Conservation (phyloP, 2,329 filamentous ascomycete genomes). For the Lecanoromycetidae sp. region DNA sequence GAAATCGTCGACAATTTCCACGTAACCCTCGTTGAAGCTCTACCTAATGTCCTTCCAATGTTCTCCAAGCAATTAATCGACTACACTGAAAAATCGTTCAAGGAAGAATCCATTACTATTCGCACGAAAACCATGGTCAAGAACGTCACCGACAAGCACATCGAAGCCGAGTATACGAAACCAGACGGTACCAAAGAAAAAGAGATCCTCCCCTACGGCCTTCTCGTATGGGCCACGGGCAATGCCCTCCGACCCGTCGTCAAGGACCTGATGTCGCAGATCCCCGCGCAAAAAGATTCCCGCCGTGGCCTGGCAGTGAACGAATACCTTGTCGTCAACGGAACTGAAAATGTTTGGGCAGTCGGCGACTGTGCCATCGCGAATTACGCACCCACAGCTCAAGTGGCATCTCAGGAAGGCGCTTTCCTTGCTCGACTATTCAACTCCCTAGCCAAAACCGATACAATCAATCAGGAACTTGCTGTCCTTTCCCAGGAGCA, state of each 20-base stretch:
- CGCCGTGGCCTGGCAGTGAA: slow-evolving; percentile 92
- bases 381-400: slow-evolving; percentile 93
- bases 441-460: slow-evolving; percentile 97
- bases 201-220: slow-evolving; percentile 78
- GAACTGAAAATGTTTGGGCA: slow-evolving; percentile 93
- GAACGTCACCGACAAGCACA: slow-evolving; percentile 81
- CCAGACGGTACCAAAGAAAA: slow-evolving; percentile 75
- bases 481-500: slow-evolving; percentile 52
- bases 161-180: slow-evolving; percentile 74
- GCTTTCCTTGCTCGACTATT: slow-evolving; percentile 89
- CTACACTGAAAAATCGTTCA: slow-evolving; percentile 97
- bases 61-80: slow-evolving; percentile 99
- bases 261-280: slow-evolving; percentile 80
- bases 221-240: slow-evolving; percentile 96
- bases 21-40: slow-evolving; percentile 91
- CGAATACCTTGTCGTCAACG: slow-evolving; percentile 97
- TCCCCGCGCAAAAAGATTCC: slow-evolving; percentile 90
- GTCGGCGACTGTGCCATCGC: slow-evolving; percentile 95
- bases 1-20: slow-evolving; percentile 92
- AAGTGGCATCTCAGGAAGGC: slow-evolving; percentile 92
- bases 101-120: slow-evolving; percentile 96
- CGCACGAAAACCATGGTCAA: slow-evolving; percentile 99
- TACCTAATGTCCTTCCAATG: slow-evolving; percentile 91
- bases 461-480: slow-evolving; percentile 66
- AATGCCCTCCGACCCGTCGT: slow-evolving; percentile 85